phyloP scores from a whole-genome alignment of 208 protist species.

The Leishmania lainsoni region DNA sequence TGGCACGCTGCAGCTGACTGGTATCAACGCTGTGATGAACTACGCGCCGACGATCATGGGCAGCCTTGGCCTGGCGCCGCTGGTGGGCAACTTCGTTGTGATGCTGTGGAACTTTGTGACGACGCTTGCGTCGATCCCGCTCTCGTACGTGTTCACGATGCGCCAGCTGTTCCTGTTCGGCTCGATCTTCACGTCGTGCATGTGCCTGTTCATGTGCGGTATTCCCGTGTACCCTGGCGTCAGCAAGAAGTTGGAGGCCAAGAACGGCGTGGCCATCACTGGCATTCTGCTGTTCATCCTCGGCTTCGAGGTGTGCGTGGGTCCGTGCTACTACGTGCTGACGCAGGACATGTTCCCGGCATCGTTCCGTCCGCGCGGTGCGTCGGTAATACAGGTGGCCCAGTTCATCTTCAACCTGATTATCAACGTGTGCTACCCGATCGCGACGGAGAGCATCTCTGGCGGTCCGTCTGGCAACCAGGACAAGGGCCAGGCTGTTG shows the following conservation, averaged over 20 bases:
- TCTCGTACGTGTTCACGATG: slow-evolving; percentile 70
- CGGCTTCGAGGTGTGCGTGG: slow-evolving; percentile 75
- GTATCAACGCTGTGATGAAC: slow-evolving; percentile 89
- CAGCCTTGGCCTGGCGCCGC: slow-evolving; percentile 58
- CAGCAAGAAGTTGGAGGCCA: slow-evolving; percentile 31
- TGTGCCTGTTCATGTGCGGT: slow-evolving; percentile 82
- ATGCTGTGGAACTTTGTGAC: slow-evolving; percentile 91
- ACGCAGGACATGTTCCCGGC: slow-evolving; percentile 83
- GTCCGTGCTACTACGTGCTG: slow-evolving; percentile 83
- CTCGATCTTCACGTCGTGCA: slow-evolving; percentile 57
- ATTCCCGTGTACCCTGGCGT: slow-evolving; percentile 83
- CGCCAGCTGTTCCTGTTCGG: slow-evolving; percentile 70
- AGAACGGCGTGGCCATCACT: slow-evolving; percentile 73
- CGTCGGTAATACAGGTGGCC: slow-evolving; percentile 62
- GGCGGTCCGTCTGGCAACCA: slow-evolving; percentile 79
- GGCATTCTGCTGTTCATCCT: slow-evolving; percentile 85
- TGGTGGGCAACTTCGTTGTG: slow-evolving; percentile 81
- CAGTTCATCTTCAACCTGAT: slow-evolving; percentile 90
- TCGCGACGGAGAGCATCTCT: slow-evolving; percentile 75
- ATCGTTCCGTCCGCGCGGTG: slow-evolving; percentile 73
- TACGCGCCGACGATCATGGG: slow-evolving; percentile 84
- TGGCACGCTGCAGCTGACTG: slow-evolving; percentile 80
- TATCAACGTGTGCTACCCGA: slow-evolving; percentile 89
- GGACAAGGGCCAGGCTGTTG: slow-evolving; percentile 87
- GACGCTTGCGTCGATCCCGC: slow-evolving; percentile 70